Evolutionary conservation across 192 early-diverging fungal species (phyloP), one percentile per base, ranked within the genome.

Genomic region (Lobulomyces angularis): DNA sequence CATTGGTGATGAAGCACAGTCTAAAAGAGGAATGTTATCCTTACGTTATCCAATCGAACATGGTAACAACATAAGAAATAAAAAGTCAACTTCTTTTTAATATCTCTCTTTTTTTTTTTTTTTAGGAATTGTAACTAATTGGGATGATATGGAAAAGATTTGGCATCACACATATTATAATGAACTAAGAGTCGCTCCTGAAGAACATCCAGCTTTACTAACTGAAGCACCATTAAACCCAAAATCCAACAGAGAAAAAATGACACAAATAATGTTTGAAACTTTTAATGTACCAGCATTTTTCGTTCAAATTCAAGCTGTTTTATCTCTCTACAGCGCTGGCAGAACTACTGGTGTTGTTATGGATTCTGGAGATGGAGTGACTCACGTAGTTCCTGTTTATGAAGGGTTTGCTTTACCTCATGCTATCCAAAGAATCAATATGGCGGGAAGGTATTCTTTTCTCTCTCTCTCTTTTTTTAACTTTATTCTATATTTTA

Each of bases 221-320:
- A 87, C 83, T 28, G 84, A 89, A 59, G 80, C 84, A 33, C 83
- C 83, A 14, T 69, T 85, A 46, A 86, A 88, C 69, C 81, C 82
- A 62, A 84, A 84, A 69, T 69, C 64, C 48, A 86, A 88, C 68
- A 83, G 86, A 54, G 84, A 85, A 55, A 84, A 83, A 73, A 86
- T 85, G 83, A 79, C 77, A 47, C 81, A 88, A 67, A 84, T 86
- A 46, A 85, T 84, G 83, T 88, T 86, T 43, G 85, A 86, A 67
- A 80, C 81, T 40, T 86, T 86, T 70, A 81, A 82, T 48, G 66
- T 67, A 27, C 83, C 81, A 37, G 86, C 80, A 29, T 83, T 86
- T 69, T 89, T 84, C 55, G 83, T 89, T 31, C 65, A 71, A 43
- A 85, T 84, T 57, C 83, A 83, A 56, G 82, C 84, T 23, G 86